phyloP scores from a whole-genome alignment of 441 rosid species.

The Gossypium gossypioides region DNA sequence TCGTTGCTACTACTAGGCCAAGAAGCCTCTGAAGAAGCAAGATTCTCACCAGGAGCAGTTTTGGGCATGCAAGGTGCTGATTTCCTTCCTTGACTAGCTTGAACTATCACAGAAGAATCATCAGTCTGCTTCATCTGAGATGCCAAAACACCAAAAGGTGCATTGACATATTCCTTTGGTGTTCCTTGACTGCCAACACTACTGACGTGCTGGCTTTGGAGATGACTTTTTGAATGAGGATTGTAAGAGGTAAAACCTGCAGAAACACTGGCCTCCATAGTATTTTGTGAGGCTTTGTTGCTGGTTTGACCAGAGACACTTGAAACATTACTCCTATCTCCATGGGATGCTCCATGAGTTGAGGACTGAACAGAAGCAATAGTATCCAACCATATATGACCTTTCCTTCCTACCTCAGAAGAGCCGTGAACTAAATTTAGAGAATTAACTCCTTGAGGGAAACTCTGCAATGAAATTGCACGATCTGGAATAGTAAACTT shows the following conservation, averaged over 20 bases:
- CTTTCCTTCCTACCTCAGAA: slow-evolving; percentile 33
- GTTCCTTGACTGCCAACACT: slow-evolving; percentile 28
- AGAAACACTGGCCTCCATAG: slow-evolving; percentile 23
- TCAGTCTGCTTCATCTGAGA: slow-evolving; percentile 31
- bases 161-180: slow-evolving; percentile 22
- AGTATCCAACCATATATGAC: slow-evolving; percentile 35
- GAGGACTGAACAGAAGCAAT: slow-evolving; percentile 35
- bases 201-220: slow-evolving; percentile 28
- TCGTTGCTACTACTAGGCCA: slow-evolving; percentile 20
- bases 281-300: slow-evolving; percentile 11
- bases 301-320: slow-evolving; percentile 25
- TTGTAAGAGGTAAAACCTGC: slow-evolving; percentile 28
- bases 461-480: slow-evolving; percentile 29
- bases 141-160: slow-evolving; percentile 30
- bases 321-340: slow-evolving; percentile 25
- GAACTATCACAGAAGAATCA: slow-evolving; percentile 34
- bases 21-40: slow-evolving; percentile 25
- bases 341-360: slow-evolving; percentile 31
- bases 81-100: slow-evolving; percentile 24
- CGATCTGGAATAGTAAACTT: slow-evolving; percentile 30
- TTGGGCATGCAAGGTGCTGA: slow-evolving; percentile 20
- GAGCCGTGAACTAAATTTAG: slow-evolving; percentile 17
- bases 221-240: slow-evolving; percentile 35
- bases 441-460: slow-evolving; percentile 26
- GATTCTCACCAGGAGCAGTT: slow-evolving; percentile 16